phyloP scores from a whole-genome alignment of 192 early-diverging fungal genomes.

The Kickxella alabastrina region DNA sequence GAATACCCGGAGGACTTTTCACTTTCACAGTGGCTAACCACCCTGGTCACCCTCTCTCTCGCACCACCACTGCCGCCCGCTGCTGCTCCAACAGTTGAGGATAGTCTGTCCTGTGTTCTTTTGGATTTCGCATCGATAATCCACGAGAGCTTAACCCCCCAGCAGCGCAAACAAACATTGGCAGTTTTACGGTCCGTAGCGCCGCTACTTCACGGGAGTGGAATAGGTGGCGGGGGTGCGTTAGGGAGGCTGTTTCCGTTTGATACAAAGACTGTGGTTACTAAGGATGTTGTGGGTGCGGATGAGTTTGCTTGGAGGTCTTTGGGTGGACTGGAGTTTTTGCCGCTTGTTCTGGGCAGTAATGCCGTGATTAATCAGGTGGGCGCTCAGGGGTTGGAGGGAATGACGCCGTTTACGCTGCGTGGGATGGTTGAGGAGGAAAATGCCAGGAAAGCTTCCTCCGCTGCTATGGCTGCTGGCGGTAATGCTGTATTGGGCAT shows the following conservation, averaged over 20 bases:
- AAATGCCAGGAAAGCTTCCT: not conserved
- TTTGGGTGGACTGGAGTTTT: constrained; percentile 42
- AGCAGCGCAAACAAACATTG: constrained; percentile 37
- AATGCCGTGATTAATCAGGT: no score
- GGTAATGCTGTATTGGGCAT: not conserved
- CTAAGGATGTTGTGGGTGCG: constrained; percentile 13
- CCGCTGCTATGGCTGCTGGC: no score
- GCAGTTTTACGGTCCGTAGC: constrained; percentile 20
- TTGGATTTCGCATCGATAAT: constrained; percentile 39
- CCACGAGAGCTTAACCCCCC: constrained; percentile 31
- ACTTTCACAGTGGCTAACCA: constrained; percentile 39
- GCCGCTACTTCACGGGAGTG: constrained; percentile 13
- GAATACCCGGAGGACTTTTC: constrained; percentile 43
- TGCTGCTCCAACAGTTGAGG: no score
- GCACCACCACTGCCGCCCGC: no score
- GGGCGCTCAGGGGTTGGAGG: constrained; percentile 41
- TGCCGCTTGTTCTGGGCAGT: constrained; percentile 15
- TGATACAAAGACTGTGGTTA: constrained; percentile 18
- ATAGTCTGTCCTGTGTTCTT: constrained; percentile 15
- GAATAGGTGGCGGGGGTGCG: constrained; percentile 4
- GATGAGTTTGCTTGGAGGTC: constrained; percentile 45
- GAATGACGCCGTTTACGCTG: constrained; percentile 49
- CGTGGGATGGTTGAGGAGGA: constrained; percentile 40
- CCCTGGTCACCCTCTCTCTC: constrained; percentile 33
- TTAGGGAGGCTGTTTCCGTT: constrained; percentile 42